Evolutionary conservation across 176 grass and related monocot species (phyloP).

Genomic region (Guadua angustifolia): DNA sequence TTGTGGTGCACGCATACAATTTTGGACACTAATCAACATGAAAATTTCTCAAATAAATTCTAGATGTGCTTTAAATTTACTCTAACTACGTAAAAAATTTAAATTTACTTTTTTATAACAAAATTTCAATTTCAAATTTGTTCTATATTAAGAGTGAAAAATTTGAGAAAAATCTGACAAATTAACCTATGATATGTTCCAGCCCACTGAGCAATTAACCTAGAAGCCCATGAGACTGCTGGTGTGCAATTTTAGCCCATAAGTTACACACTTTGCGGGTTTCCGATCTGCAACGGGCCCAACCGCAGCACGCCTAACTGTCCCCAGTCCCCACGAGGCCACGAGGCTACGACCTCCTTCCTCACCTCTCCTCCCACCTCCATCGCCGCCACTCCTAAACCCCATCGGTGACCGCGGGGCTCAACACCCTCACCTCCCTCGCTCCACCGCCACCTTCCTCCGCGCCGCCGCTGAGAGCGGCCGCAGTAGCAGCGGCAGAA

Average conservation of each 20-base stretch:
- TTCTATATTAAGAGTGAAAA: no score
- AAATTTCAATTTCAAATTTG: no score
- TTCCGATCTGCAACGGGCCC: neutral
- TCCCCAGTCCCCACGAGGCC: neutral
- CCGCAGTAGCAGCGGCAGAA: no score
- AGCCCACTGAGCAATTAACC: neutral
- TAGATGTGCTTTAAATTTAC: no score
- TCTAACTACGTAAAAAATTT: no score
- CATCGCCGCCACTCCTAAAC: slow-evolving; percentile 53
- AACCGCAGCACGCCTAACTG: neutral
- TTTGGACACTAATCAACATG: no score
- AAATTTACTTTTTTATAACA: no score
- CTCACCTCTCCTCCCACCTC: slow-evolving; percentile 1
- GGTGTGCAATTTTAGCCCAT: neutral
- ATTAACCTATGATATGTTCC: neutral
- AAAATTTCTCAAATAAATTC: no score
- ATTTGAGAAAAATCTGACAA: no score
- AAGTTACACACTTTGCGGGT: neutral
- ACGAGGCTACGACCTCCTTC: neutral
- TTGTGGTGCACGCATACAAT: no score
- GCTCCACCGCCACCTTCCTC: neutral
- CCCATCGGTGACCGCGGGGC: slow-evolving; percentile 22
- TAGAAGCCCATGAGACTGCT: neutral
- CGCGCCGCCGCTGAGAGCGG: neutral
- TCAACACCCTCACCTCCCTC: neutral